Evolutionary conservation across 75 land plant species (phyloP).

Genomic region (Pinus tabuliformis): DNA sequence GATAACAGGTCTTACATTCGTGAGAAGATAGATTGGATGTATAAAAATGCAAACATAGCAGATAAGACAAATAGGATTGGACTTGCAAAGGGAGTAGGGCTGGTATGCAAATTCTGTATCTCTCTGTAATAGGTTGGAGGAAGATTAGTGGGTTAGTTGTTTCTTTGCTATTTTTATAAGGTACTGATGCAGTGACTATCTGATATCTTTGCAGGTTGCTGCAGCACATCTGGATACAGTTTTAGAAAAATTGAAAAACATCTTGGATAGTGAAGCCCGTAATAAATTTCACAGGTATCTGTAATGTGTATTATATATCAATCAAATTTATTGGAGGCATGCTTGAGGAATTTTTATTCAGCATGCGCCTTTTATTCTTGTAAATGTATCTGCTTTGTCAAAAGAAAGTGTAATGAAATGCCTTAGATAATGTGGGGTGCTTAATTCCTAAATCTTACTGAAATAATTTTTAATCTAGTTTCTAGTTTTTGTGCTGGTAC

Average conservation of each 20-base stretch:
- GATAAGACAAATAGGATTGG: constrained; percentile 84
- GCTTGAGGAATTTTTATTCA: constrained; percentile 4
- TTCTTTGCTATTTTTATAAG: background rate
- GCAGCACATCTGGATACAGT: constrained; percentile 96
- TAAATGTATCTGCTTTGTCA: background rate
- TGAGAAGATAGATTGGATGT: constrained; percentile 88
- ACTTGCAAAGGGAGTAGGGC: constrained; percentile 94
- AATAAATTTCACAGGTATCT: constrained; percentile 72
- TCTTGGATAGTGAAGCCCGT: constrained; percentile 73
- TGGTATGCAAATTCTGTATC: constrained; percentile 46
- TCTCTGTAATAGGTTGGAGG: background rate
- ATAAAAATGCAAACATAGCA: constrained; percentile 70
- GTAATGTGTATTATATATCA: background rate
- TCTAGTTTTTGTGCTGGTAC: background rate
- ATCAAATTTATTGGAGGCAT: background rate
- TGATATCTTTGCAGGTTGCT: constrained; percentile 65
- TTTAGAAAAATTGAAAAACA: constrained; percentile 82
- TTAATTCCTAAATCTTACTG: background rate
- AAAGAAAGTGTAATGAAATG: background rate
- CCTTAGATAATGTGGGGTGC: no score
- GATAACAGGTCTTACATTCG: constrained; percentile 73
- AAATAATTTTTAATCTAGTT: background rate
- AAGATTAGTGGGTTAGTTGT: background rate
- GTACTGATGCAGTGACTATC: background rate
- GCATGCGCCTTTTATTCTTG: background rate